Evolutionary conservation across 2,329 filamentous ascomycete genomes (phyloP), one percentile per base, ranked within the genome.

Genomic region (Fusarium algeriense): DNA sequence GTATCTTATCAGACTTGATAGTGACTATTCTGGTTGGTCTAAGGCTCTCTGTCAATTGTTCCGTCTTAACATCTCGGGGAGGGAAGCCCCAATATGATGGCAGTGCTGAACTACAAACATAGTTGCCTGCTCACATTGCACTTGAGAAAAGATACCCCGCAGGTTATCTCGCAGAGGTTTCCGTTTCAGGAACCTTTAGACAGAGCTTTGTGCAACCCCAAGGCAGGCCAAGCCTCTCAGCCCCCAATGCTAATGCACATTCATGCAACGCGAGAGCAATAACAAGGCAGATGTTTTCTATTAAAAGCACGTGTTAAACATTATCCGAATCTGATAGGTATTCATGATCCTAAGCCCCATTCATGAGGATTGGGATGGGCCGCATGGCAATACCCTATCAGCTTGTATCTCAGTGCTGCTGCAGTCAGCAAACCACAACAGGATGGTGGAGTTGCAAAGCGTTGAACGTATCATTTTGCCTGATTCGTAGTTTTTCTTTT

Each of bases 281-380:
- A 0, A 20, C 12, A 3, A 20, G 6, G 11, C 13, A 12, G 12
- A 30, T 9, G 7, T 2, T 0, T 5, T 6, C 6, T 32, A 48
- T 12, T 15, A 15, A 32, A 48, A 17, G 19, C 4, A 11, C 6
- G 13, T 32, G 28, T 11, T 23, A 23, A 32, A 6, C 6, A n/a
- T n/a, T 3, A 4, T 30, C 3, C 14, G 19, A 4, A 3, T 20
- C 19, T 6, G 13, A 32, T 48, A 46, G 13, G 28, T 0, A 14
- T 15, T 14, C 8, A 14, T 40, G 1, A 14, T 20, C 2, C 7
- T n/a, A 13, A 7, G 0, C 17, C 5, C 12, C 8, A 12, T 13
- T 6, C 3, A 10, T n/a, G 14, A n/a, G 7, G 26, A n/a, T 15
- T 3, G 3, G 4, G 9, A 20, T 30, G 28, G 3, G 17, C 10